These are phyloP conservation scores for Geranomyces michiganensis DNA, from an alignment of 192 early-diverging fungal species.

Conservation along the genomic window DNA sequence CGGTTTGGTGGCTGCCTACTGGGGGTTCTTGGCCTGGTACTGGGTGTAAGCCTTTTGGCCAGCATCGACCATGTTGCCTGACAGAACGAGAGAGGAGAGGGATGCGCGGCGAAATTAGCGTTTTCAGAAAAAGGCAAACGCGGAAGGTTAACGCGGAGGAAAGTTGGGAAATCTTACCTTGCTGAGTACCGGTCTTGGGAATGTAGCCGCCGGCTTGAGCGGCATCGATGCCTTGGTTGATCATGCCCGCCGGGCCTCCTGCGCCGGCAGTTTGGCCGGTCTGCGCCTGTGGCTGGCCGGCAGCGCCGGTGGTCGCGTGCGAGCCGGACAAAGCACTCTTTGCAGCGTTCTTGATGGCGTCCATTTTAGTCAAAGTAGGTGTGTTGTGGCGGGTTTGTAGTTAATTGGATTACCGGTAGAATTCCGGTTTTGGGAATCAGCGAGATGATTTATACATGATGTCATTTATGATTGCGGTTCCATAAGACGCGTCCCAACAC, in stretches of 20 bases:
- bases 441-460: too few species aligned
- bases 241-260: neutral
- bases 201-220: conserved; percentile 1
- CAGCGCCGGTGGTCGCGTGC: neutral
- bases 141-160: too few species aligned
- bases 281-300: neutral
- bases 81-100: neutral
- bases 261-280: too few species aligned
- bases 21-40: conserved; percentile 40
- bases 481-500: too few species aligned
- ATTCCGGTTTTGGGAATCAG: too few species aligned
- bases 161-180: too few species aligned
- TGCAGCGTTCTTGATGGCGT: conserved; percentile 3
- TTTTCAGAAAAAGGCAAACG: too few species aligned
- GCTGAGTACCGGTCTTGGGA: conserved; percentile 17
- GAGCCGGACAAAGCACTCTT: neutral
- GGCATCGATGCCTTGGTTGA: conserved; percentile 15
- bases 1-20: too few species aligned
- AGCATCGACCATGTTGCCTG: conserved; percentile 18
- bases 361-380: too few species aligned
- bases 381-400: too few species aligned
- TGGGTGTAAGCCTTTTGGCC: conserved; percentile 42
- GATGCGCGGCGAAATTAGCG: neutral
- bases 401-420: too few species aligned
- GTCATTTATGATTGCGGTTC: too few species aligned